These are phyloP conservation scores for Drechmeria coniospora DNA, from an alignment of 2,329 filamentous ascomycete species.

Conservation along the genomic window DNA sequence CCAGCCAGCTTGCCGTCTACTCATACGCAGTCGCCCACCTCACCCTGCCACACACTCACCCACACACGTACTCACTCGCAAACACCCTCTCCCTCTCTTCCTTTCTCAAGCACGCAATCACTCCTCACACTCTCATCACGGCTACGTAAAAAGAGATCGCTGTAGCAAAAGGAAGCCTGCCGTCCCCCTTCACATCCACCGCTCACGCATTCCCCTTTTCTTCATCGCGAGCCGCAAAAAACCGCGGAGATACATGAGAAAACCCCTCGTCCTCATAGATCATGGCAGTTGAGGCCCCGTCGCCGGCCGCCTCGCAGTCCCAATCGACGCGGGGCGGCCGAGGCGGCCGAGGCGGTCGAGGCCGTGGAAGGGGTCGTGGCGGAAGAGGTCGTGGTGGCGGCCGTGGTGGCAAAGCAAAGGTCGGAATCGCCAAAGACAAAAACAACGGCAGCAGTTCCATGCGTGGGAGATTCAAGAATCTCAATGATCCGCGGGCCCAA, in stretches of 20 bases:
- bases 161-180: too few relatives aligned
- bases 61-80: too few relatives aligned
- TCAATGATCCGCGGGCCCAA: conserved; percentile 37
- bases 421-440: conserved; percentile 17
- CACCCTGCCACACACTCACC: too few relatives aligned
- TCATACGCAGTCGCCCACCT: too few relatives aligned
- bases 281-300: conserved; percentile 24
- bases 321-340: conserved; percentile 15
- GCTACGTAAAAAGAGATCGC: too few relatives aligned
- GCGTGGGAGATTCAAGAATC: conserved; percentile 40
- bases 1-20: too few relatives aligned
- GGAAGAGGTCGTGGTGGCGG: conserved; percentile 10
- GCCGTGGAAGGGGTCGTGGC: conserved; percentile 4
- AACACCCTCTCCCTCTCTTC: too few relatives aligned
- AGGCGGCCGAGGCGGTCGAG: conserved; percentile 10
- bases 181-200: too few relatives aligned
- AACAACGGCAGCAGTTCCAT: conserved; percentile 22
- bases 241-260: conserved; percentile 14
- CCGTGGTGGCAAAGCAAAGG: conserved; percentile 13
- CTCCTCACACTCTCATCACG: too few relatives aligned
- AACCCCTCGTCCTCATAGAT: conserved; percentile 4
- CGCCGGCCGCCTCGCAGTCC: conserved; percentile 19
- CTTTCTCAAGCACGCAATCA: too few relatives aligned
- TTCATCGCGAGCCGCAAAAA: not conserved
- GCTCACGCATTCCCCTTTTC: not conserved